Evolutionary conservation across 306 rosid genomes (phyloP).

Genomic region (Gynostemma pentaphyllum): DNA sequence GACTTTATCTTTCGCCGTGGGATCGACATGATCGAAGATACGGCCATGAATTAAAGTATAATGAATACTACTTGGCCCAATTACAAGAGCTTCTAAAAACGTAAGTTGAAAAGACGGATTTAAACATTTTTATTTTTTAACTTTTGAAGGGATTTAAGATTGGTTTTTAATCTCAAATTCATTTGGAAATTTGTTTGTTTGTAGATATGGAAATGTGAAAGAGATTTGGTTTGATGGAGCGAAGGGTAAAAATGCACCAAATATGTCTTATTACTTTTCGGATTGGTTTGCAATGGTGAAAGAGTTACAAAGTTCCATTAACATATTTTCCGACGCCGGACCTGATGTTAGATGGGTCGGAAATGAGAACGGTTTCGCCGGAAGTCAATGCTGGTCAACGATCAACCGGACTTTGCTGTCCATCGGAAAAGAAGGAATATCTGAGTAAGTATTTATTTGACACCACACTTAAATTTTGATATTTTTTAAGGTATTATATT

Average conservation of each 20-base stretch:
- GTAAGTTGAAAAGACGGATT: slow-evolving; percentile 19
- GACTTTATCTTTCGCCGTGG: slow-evolving; percentile 89
- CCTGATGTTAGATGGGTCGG: slow-evolving; percentile 93
- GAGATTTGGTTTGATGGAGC: slow-evolving; percentile 96
- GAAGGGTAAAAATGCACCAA: slow-evolving; percentile 50
- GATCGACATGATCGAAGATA: slow-evolving; percentile 74
- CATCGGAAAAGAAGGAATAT: slow-evolving; percentile 46
- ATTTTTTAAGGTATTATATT: too few species aligned
- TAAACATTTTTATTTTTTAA: too few species aligned
- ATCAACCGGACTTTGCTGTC: slow-evolving; percentile 55
- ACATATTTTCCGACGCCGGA: slow-evolving; percentile 92
- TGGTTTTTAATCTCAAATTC: background rate
- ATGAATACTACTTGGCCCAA: slow-evolving; percentile 74
- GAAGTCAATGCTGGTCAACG: slow-evolving; percentile 66
- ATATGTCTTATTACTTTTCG: slow-evolving; percentile 64
- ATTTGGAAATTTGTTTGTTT: background rate
- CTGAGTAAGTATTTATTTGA: slow-evolving; percentile 27
- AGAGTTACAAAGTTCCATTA: slow-evolving; percentile 72
- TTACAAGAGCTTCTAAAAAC: slow-evolving; percentile 59
- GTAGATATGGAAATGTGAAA: slow-evolving; percentile 46
- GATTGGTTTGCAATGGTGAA: slow-evolving; percentile 81
- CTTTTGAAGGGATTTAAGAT: background rate
- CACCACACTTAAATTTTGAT: background rate
- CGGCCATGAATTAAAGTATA: slow-evolving; percentile 53
- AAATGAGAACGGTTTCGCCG: slow-evolving; percentile 47